Base-by-base conservation (phyloP, 495 filamentous ascomycete genomes). In the Bacidia gigantensis region DNA sequence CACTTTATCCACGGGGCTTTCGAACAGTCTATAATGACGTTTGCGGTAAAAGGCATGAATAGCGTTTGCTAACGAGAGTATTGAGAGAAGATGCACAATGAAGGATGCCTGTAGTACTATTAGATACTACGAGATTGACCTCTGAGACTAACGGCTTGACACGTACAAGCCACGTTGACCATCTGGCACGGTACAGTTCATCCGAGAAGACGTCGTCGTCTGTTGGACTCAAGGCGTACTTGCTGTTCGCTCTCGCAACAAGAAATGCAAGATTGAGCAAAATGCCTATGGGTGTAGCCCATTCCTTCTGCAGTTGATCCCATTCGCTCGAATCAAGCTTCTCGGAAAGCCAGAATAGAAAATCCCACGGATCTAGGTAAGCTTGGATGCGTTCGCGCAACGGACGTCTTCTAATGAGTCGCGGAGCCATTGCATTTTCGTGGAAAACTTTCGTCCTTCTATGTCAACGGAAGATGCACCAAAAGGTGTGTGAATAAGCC, bases 11-110 rank as follows among this genome's bases (percentile, higher is more conserved):
- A 96, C 79, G 7, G 84, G 76, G 49, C 76, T 77, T 65, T 97
- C 90, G 65, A 97, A 98, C 39, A 98, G 72, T 59, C 92, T 82
- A 69, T 98, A 98, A 56, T 83, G 80, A 41, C 89, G 81, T 60
- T 82, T 85, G 47, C 85, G 82, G 45, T 75, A 72, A 69, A 95
- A 87, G 38, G 89, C 87, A 66, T 89, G 94, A 62, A 79, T 68
- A 1, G 86, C 80, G 68, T 97, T 98, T 11, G 75, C 57, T 20
- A 72, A 63, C 39, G 87, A 86, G 50, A 85, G 66, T 44, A 73
- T 49, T 0, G 75, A 74, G 10, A 94, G 71, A n/a, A 76, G 57
- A 64, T 82, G 79, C 26, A 88, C 78, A 26, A 86, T 58, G 56
- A 83, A 77, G 44, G 77, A 76, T 46, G 79, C 73, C 87, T 94